Evolutionary conservation across 1,139 yeast species (phyloP).

Genomic region (Blastobotrys buckinghamii): DNA sequence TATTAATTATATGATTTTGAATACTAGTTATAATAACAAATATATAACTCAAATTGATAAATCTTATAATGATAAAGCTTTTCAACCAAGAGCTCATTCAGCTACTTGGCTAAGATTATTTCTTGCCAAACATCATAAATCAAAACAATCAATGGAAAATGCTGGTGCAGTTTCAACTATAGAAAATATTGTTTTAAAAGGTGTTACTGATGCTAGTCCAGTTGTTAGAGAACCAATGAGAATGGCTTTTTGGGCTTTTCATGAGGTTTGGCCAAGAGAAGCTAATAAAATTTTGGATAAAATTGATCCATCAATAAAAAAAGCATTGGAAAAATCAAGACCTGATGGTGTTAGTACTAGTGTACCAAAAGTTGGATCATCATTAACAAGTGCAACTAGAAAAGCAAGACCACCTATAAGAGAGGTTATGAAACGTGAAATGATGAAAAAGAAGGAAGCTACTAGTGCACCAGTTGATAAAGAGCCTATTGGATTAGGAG

Average conservation of each 20-base stretch:
- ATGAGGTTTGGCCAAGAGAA: constrained; percentile 41
- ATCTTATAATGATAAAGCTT: constrained; percentile 61
- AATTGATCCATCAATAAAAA: constrained; percentile 45
- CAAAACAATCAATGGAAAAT: constrained; percentile 35
- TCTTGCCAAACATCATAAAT: constrained; percentile 40
- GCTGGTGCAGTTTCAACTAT: constrained; percentile 43
- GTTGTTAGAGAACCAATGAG: constrained; percentile 73
- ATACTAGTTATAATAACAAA: constrained; percentile 46
- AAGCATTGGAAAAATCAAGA: constrained; percentile 50
- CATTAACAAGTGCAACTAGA: constrained; percentile 4
- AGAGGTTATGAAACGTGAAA: constrained; percentile 16
- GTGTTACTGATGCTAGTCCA: constrained; percentile 76
- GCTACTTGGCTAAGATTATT: constrained; percentile 66
- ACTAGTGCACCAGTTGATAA: constrained; percentile 3
- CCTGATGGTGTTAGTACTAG: constrained; percentile 13
- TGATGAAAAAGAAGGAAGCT: neutral
- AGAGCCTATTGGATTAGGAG: constrained; percentile 2
- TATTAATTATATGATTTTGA: constrained; percentile 53
- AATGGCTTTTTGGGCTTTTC: constrained; percentile 65
- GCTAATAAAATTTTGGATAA: constrained; percentile 38
- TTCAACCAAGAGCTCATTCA: constrained; percentile 63
- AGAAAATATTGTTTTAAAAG: constrained; percentile 49
- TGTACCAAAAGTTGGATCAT: neutral
- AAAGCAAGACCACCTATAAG: constrained; percentile 18
- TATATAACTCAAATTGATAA: constrained; percentile 46